Evolutionary conservation across 1,284 basidiomycete genomes (phyloP), one percentile per base, ranked within the genome.

Genomic region (Rhodotorula sp.): DNA sequence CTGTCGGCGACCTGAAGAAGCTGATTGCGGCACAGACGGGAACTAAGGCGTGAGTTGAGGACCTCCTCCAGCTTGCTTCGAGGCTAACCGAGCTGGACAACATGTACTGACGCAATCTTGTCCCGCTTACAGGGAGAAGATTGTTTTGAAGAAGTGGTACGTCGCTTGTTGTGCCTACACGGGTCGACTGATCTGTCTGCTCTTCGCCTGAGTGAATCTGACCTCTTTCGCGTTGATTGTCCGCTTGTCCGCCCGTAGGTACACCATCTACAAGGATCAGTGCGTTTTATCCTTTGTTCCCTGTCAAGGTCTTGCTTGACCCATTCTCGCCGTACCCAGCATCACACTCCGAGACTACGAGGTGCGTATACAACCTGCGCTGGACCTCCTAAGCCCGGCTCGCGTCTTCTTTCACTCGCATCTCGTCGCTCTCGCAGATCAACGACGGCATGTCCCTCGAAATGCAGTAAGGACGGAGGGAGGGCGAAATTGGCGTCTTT

Each of bases 11-110:
- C 80, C 83, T 98, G 69, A 99, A 99, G 84, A 91, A 91, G 81
- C 88, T 98, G 68, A 97, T 99, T 75, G 94, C 90, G 3, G 94
- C 94, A 5, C 95, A 99, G 81, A 98, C 88, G 0, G 96, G 95
- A 58, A 98, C 94, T 5, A 87, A 91, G 24, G 77, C 81, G 81
- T 82, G 62, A 59, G 77, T 67, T 8, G 5, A 18, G 22, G 44
- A 28, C 15, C 50, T 13, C 30, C 59, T 31, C 34, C n/a, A 22
- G 18, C 47, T 40, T 24, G 37, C 34, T 34, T 34, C 34, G 10
- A 34, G 10, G 6, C 10, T 5, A 34, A 34, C 6, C 11, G 7
- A 44, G 11, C 40, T 44, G 40, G 16, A 18, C 40, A 44, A 44
- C 13, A 44, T 44, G 40, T 44, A 18, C 40, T 44, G 40, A 44